phyloP scores from a whole-genome alignment of 2,329 filamentous ascomycete species.

The Venturia asperata region DNA sequence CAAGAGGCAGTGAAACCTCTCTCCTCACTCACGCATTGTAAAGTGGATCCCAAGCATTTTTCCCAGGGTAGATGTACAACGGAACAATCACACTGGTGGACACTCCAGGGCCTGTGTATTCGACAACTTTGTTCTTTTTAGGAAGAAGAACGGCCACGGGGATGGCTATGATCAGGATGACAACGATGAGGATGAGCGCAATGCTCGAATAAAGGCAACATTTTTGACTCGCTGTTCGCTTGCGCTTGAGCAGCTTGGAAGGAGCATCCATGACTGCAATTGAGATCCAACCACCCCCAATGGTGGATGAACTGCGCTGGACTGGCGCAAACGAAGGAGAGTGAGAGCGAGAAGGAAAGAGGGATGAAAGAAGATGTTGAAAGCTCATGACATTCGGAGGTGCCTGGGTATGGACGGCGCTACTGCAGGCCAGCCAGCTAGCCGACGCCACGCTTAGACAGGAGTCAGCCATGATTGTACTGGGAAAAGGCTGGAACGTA shows the following conservation, averaged over 20 bases:
- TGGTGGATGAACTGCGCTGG: neutral
- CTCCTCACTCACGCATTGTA: constrained; percentile 33
- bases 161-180: neutral
- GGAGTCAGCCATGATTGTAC: neutral
- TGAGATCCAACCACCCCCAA: neutral
- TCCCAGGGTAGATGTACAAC: constrained; percentile 43
- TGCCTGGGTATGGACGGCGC: neutral
- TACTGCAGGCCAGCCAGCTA: neutral
- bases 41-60: constrained; percentile 41
- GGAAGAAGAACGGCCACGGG: neutral
- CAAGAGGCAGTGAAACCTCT: neutral
- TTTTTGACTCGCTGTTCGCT: neutral
- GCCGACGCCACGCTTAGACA: neutral
- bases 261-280: neutral
- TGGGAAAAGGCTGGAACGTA: neutral
- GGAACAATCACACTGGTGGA: constrained; percentile 28
- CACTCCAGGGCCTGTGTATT: neutral
- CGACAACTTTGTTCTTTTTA: neutral
- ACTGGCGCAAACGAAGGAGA: neutral
- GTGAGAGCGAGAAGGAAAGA: neutral
- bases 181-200: neutral
- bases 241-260: neutral
- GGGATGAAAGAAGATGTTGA: neutral
- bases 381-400: neutral
- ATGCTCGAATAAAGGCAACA: neutral